These are phyloP conservation scores for Neonectria coccinea DNA, from an alignment of 2,329 filamentous ascomycete genomes.

Conservation along the genomic window DNA sequence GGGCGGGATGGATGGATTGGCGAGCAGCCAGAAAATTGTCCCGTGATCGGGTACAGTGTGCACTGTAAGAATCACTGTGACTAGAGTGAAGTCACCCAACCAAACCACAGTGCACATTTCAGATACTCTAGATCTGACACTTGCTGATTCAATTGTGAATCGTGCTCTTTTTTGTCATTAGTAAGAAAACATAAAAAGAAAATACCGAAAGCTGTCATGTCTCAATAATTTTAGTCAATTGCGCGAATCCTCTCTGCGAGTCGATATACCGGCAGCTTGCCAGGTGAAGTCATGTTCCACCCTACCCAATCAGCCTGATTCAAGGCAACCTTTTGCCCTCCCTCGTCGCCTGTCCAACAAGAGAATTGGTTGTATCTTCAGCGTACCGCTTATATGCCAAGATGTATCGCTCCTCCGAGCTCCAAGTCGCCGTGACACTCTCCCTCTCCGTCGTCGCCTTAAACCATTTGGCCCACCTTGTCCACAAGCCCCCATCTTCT, in stretches of 20 bases:
- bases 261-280: background rate
- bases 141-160: background rate
- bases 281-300: background rate
- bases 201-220: too few relatives aligned
- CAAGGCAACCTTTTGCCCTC: conserved; percentile 70
- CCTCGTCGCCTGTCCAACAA: conserved; percentile 72
- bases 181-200: too few relatives aligned
- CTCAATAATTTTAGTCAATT: background rate
- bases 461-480: conserved; percentile 73
- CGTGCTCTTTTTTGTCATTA: too few relatives aligned
- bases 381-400: conserved; percentile 76
- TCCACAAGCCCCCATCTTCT: conserved; percentile 70
- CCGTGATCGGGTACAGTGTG: conserved; percentile 20
- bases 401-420: conserved; percentile 74
- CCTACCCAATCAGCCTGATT: background rate
- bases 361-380: conserved; percentile 71
- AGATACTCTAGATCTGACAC: background rate
- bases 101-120: background rate
- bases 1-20: conserved; percentile 1
- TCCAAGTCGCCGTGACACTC: conserved; percentile 76
- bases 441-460: conserved; percentile 68
- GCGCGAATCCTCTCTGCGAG: background rate
- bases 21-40: background rate
- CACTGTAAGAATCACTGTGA: background rate
- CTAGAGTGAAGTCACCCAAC: background rate